Evolutionary conservation across 2,329 filamentous ascomycete species (phyloP), one percentile per base, ranked within the genome.

Genomic region (Phialemonium atrogriseum): DNA sequence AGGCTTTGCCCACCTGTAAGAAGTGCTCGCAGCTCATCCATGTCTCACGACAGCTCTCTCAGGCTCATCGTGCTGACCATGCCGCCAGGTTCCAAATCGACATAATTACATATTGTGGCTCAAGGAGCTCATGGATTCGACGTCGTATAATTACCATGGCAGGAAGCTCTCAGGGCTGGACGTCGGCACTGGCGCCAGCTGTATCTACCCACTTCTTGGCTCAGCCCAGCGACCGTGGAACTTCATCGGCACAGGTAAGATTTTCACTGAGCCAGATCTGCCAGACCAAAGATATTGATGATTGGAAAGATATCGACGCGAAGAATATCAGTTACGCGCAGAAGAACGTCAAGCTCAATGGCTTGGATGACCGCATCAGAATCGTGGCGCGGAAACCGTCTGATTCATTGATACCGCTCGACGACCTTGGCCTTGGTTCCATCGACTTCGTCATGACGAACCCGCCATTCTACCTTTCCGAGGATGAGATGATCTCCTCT

Each of bases 31-130:
- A 6, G 17, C 18, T 19, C 11, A 14, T 15, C 28, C 32, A 13
- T 18, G 9, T 8, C 7, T 9, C 17, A 29, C 15, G 7, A 14
- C 18, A 10, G 11, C 12, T n/a, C 18, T n/a, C n/a, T n/a, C n/a
- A n/a, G n/a, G n/a, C n/a, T n/a, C 20, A 7, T 23, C 19, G 7
- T 13, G 2, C 34, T 43, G 18, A 44, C 30, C 7, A 9, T 15
- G 5, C 8, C n/a, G 9, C 14, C 39, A 72, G 70, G 65, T 75
- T 2, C 68, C 70, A 1, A 74, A 73, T 38, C 77, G 87, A 30
- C 80, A 93, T 54, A 91, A 89, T 49, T 98, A 98, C 53, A 75
- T 96, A 13, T 62, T 88, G 7, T 96, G 88, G 87, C 63, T 96
- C 2, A 86, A 94, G 47, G 68, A 71, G 4, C 70, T 98, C 0